Evolutionary conservation across 2,329 filamentous ascomycete genomes (phyloP).

Genomic region (Torrubiellomyces zombiae): DNA sequence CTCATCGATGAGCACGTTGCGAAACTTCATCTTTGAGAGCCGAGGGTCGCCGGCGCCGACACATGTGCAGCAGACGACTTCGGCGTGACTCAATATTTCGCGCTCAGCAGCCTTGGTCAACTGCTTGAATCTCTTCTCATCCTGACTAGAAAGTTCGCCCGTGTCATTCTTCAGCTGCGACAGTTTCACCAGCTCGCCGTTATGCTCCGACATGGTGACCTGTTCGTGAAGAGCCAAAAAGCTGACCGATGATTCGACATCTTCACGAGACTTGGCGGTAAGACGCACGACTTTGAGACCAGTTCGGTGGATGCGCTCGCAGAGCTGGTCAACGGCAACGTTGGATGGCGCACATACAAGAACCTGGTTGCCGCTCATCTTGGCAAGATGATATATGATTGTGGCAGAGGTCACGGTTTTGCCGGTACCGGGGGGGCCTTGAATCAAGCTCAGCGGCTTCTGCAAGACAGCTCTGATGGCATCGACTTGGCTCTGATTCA

Average conservation of each 20-base stretch:
- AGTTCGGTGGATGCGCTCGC: constrained; percentile 87
- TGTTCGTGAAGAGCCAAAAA: constrained; percentile 94
- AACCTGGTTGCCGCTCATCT: constrained; percentile 87
- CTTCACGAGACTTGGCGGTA: constrained; percentile 96
- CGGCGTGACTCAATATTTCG: constrained; percentile 86
- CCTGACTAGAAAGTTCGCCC: constrained; percentile 81
- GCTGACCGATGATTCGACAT: constrained; percentile 95
- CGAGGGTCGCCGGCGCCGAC: constrained; percentile 93
- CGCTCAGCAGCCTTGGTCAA: constrained; percentile 85
- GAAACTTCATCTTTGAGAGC: constrained; percentile 92
- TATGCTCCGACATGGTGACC: constrained; percentile 93
- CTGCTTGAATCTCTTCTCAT: constrained; percentile 98
- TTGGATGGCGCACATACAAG: constrained; percentile 95
- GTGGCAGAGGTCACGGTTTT: constrained; percentile 98
- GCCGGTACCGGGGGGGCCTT: constrained; percentile 90
- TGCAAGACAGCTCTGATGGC: constrained; percentile 92
- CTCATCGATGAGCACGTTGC: constrained; percentile 94
- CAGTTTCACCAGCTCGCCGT: constrained; percentile 81
- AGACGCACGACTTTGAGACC: constrained; percentile 92
- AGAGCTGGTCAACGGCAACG: constrained; percentile 94
- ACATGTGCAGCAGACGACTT: constrained; percentile 97
- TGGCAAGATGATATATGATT: constrained; percentile 94
- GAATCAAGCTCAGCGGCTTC: constrained; percentile 86
- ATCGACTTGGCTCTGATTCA: constrained; percentile 90
- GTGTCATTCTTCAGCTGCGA: constrained; percentile 84